Percentiles rank a stretch among this genome's conserved stretches.
These are phyloP conservation scores for Neocatenulostroma microsporum DNA, from an alignment of 2,329 filamentous ascomycete species.

Conservation along the genomic window DNA sequence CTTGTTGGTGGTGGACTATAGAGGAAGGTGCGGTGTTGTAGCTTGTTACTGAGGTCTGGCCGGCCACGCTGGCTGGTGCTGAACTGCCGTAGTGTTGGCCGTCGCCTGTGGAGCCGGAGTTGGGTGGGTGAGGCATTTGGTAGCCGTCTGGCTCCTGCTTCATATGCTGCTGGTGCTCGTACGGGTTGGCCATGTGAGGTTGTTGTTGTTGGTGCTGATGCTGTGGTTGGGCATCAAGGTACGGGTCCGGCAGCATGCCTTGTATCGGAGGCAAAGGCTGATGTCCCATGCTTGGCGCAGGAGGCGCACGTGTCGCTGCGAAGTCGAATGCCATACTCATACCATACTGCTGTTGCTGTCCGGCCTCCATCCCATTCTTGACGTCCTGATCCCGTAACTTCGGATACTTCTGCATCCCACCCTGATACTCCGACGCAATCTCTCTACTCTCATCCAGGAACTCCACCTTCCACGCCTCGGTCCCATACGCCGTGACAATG, in stretches of 20 bases:
- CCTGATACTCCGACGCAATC: slow-evolving; percentile 84
- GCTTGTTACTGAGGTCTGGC: slow-evolving; percentile 20
- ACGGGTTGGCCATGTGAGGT: slow-evolving; percentile 31
- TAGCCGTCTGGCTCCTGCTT: slow-evolving; percentile 25
- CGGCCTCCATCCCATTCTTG: slow-evolving; percentile 12
- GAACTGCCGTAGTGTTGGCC: slow-evolving; percentile 19
- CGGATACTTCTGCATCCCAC: slow-evolving; percentile 65
- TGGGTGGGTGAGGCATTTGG: slow-evolving; percentile 12
- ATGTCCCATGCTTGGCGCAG: slow-evolving; percentile 32
- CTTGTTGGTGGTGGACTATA: slow-evolving; percentile 31
- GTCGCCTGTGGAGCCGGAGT: slow-evolving; percentile 18
- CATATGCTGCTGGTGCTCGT: slow-evolving; percentile 31
- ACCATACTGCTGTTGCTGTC: slow-evolving; percentile 5
- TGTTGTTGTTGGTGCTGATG: slow-evolving; percentile 18
- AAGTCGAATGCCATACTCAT: slow-evolving; percentile 21
- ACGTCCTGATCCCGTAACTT: no score
- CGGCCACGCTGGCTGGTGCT: slow-evolving; percentile 16
- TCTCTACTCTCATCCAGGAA: slow-evolving; percentile 85
- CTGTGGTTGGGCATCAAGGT: slow-evolving; percentile 29
- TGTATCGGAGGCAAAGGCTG: slow-evolving; percentile 47
- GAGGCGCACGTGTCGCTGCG: slow-evolving; percentile 24
- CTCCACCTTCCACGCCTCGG: slow-evolving; percentile 61
- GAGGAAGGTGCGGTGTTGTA: slow-evolving; percentile 33
- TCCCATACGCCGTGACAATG: slow-evolving; percentile 47
- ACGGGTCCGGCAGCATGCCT: slow-evolving; percentile 41